Evolutionary conservation across 257 asterid species (phyloP).

Genomic region (Cruciata laevipes): DNA sequence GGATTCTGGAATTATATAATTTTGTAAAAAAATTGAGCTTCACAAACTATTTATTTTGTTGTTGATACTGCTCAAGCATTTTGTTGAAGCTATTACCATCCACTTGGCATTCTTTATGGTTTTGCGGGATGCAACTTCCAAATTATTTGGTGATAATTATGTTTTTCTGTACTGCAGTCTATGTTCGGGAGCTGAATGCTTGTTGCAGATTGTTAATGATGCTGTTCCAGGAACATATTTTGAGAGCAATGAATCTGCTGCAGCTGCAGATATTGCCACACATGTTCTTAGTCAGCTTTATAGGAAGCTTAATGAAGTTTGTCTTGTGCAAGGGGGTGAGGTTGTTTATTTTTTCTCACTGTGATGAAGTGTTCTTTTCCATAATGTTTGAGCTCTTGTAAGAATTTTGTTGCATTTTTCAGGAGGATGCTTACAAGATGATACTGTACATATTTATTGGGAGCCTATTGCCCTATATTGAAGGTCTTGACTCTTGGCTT

Average conservation of each 20-base stretch:
- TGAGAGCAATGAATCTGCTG: slow-evolving; percentile 36
- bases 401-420: slow-evolving; percentile 27
- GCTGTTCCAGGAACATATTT: slow-evolving; percentile 56
- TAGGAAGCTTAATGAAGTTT: slow-evolving; percentile 77
- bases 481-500: slow-evolving; percentile 93
- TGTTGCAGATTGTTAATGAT: slow-evolving; percentile 72
- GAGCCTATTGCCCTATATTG: slow-evolving; percentile 78
- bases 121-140: background rate
- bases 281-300: slow-evolving; percentile 72
- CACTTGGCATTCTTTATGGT: background rate
- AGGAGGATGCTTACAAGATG: slow-evolving; percentile 92
- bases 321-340: slow-evolving; percentile 95
- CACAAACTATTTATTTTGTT: background rate
- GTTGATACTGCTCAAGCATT: background rate
- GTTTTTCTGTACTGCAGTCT: slow-evolving; percentile 45
- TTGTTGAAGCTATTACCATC: background rate
- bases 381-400: slow-evolving; percentile 9
- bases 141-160: slow-evolving; percentile 16
- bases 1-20: background rate
- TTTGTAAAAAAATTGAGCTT: background rate
- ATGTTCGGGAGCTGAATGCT: slow-evolving; percentile 85
- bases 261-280: slow-evolving; percentile 63
- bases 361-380: slow-evolving; percentile 10
- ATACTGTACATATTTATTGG: slow-evolving; percentile 62
- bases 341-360: slow-evolving; percentile 27